phyloP scores from a whole-genome alignment of 352 stramenopile genomes.

The Pythium pyrilobum region DNA sequence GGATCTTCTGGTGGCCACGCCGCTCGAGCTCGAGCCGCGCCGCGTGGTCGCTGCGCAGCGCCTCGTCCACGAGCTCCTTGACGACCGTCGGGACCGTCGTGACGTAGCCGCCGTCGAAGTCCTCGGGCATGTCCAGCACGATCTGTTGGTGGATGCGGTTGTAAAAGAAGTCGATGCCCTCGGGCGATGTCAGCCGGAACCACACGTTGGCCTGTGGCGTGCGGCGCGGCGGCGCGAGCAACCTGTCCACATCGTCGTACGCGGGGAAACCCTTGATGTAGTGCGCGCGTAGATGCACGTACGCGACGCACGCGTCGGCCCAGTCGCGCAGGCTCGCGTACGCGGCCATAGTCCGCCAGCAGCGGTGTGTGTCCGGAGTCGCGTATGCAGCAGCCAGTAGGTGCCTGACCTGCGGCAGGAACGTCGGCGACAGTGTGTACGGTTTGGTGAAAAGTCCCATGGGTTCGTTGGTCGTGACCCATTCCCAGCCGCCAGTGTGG shows the following conservation, averaged over 20 bases:
- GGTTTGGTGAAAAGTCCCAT: slow-evolving; percentile 68
- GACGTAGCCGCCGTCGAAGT: slow-evolving; percentile 53
- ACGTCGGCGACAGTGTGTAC: slow-evolving; percentile 36
- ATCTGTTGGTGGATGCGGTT: slow-evolving; percentile 48
- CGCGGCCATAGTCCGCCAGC: slow-evolving; percentile 51
- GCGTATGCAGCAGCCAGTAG: slow-evolving; percentile 20
- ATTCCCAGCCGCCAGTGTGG: slow-evolving; percentile 59
- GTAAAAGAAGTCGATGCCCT: slow-evolving; percentile 58
- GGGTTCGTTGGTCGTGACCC: slow-evolving; percentile 55
- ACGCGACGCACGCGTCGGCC: slow-evolving; percentile 34
- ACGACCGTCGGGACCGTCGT: slow-evolving; percentile 44
- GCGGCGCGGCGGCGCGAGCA: slow-evolving; percentile 40
- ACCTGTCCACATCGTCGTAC: slow-evolving; percentile 33
- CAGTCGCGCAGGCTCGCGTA: slow-evolving; percentile 50
- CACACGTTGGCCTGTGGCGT: slow-evolving; percentile 55
- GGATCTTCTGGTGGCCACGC: slow-evolving; percentile 33
- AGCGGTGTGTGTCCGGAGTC: slow-evolving; percentile 25
- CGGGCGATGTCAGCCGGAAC: slow-evolving; percentile 42
- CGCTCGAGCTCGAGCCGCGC: slow-evolving; percentile 50
- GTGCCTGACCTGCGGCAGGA: slow-evolving; percentile 32
- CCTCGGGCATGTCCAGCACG: slow-evolving; percentile 30
- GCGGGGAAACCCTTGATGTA: slow-evolving; percentile 39
- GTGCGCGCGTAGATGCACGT: slow-evolving; percentile 54
- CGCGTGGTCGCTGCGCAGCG: slow-evolving; percentile 30
- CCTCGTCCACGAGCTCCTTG: slow-evolving; percentile 40